Conservation (phyloP, 192 early-diverging fungal species). For the Diversispora epigaea region DNA sequence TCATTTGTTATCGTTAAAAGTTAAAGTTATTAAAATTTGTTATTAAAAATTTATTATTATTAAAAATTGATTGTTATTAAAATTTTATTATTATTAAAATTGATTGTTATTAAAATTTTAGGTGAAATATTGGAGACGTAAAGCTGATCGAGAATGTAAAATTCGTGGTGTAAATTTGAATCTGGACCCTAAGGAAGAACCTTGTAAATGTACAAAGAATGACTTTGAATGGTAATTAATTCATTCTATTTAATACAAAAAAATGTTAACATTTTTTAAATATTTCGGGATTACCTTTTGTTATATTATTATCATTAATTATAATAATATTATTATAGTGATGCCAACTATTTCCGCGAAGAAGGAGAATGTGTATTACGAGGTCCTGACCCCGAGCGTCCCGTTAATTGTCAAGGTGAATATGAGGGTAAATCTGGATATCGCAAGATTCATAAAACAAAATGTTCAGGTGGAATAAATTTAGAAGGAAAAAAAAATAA, state of each 20-base stretch:
- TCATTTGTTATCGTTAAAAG: conserved; percentile 1
- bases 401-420: conserved; percentile 61
- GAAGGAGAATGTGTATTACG: conserved; percentile 65
- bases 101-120: conserved; percentile 36
- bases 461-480: conserved; percentile 76
- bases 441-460: conserved; percentile 67
- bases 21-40: background rate
- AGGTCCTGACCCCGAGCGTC: conserved; percentile 76
- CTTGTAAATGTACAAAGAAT: conserved; percentile 70
- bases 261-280: too few species aligned
- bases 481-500: conserved; percentile 62
- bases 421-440: conserved; percentile 83
- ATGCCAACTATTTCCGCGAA: conserved; percentile 77
- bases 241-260: too few species aligned
- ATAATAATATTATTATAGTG: conserved; percentile 42
- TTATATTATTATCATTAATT: background rate
- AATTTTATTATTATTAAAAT: too few species aligned
- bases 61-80: too few species aligned
- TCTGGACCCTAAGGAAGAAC: conserved; percentile 46
- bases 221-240: conserved; percentile 83
- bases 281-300: background rate
- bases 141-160: conserved; percentile 62
- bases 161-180: conserved; percentile 67
- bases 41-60: too few species aligned
- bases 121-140: conserved; percentile 73